Conservation (phyloP, 495 filamentous ascomycete species). For the Penicillium tannophilum region DNA sequence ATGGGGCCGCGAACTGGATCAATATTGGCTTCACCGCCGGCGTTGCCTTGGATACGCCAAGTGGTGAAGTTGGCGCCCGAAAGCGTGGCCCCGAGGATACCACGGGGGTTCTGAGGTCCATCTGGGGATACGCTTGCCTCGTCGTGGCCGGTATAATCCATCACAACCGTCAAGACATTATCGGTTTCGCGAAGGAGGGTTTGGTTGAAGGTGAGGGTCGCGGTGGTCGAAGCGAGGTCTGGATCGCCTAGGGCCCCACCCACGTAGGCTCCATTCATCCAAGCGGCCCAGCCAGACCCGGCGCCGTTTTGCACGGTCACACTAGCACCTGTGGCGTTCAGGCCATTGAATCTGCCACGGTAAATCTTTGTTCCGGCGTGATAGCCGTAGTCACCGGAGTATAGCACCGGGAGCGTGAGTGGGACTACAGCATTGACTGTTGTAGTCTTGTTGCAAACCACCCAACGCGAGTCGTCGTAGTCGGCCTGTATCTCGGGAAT, state of each 20-base stretch:
- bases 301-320: constrained; percentile 59
- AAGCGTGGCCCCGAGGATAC: constrained; percentile 60
- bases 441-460: constrained; percentile 51
- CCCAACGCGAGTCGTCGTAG: constrained; percentile 70
- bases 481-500: constrained; percentile 63
- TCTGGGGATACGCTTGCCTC: constrained; percentile 59
- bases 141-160: constrained; percentile 72
- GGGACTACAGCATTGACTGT: constrained; percentile 62
- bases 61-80: constrained; percentile 49
- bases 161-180: constrained; percentile 66
- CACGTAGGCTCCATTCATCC: constrained; percentile 55
- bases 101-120: constrained; percentile 67
- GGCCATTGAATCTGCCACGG: constrained; percentile 63
- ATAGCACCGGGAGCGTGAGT: constrained; percentile 53
- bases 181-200: constrained; percentile 45
- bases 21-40: constrained; percentile 66
- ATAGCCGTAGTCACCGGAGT: constrained; percentile 73
- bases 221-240: constrained; percentile 29
- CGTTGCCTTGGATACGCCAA: constrained; percentile 77
- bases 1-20: constrained; percentile 67
- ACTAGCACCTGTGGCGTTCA: constrained; percentile 60
- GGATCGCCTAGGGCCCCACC: constrained; percentile 57
- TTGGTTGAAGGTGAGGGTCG: constrained; percentile 29
- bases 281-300: constrained; percentile 57
- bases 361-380: constrained; percentile 66